These are phyloP conservation scores for Pulveroboletus sp. DNA, from an alignment of 768 basidiomycete genomes.

Conservation along the genomic window DNA sequence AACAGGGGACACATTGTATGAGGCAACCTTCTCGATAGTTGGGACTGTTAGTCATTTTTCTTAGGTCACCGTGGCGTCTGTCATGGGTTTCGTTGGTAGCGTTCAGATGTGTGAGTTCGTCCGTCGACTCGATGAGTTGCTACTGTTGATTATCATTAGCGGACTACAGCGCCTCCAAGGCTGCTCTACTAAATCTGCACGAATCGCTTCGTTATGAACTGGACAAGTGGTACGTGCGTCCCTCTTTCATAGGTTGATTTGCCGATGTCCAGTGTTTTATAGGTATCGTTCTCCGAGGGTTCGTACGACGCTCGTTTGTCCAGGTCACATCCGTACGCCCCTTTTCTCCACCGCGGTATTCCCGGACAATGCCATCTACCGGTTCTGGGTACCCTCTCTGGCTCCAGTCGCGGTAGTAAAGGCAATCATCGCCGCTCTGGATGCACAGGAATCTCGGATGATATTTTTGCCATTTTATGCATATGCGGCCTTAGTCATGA, in stretches of 20 bases:
- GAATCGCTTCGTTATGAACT: conserved; percentile 87
- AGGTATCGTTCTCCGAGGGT: conserved; percentile 73
- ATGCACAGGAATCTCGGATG: conserved; percentile 70
- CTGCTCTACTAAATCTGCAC: conserved; percentile 76
- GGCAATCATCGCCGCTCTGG: conserved; percentile 73
- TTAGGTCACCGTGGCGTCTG: conserved; percentile 75
- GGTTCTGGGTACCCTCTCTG: conserved; percentile 75
- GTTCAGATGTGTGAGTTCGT: conserved; percentile 67
- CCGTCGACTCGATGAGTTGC: background rate
- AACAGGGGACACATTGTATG: conserved; percentile 83
- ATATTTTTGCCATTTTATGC: conserved; percentile 72
- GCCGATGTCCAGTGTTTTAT: conserved; percentile 1
- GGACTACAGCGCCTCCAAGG: conserved; percentile 92
- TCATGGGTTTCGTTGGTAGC: conserved; percentile 64
- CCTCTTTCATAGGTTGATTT: background rate
- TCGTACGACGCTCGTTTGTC: conserved; percentile 82
- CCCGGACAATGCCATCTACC: conserved; percentile 47
- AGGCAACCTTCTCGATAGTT: background rate
- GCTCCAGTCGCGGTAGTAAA: conserved; percentile 75
- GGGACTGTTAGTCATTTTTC: conserved; percentile 12
- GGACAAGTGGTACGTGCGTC: conserved; percentile 55
- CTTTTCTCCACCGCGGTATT: conserved; percentile 64
- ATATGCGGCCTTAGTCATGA: conserved; percentile 52
- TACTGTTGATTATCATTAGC: conserved; percentile 38
- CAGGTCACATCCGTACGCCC: conserved; percentile 74